A percentile compares a stretch with the other conserved stretches of the same genome.
phyloP scores from a whole-genome alignment of 2,329 filamentous ascomycete genomes.

The Helotiales sp. region DNA sequence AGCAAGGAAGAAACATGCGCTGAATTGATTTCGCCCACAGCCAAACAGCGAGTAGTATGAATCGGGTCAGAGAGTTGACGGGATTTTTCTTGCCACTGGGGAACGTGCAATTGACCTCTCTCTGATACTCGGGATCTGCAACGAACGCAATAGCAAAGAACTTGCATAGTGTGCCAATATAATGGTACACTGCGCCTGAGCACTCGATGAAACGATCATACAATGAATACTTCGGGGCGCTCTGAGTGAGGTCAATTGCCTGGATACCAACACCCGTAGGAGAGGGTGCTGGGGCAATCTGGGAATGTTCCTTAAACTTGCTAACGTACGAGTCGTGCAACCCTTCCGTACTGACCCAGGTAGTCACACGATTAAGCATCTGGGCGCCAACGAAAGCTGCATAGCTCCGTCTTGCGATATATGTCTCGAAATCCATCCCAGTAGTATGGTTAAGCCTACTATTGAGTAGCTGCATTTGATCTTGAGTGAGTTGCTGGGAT shows the following conservation, averaged over 20 bases:
- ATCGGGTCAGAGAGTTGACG: conserved; percentile 38
- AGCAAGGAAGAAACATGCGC: conserved; percentile 44
- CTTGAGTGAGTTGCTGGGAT: conserved; percentile 40
- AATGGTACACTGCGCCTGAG: conserved; percentile 15
- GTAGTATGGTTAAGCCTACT: conserved; percentile 10
- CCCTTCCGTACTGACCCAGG: conserved; percentile 1
- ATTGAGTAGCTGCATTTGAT: conserved; percentile 40
- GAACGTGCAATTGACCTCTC: conserved; percentile 43
- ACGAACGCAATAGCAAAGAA: conserved; percentile 44
- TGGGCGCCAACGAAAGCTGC: conserved; percentile 45
- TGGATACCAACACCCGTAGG: background rate
- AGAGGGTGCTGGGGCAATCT: background rate
- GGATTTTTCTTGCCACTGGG: conserved; percentile 36
- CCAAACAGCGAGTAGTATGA: conserved; percentile 45
- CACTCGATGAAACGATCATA: conserved; percentile 9
- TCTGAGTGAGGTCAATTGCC: conserved; percentile 3
- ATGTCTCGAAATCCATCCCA: conserved; percentile 38
- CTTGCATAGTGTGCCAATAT: conserved; percentile 38
- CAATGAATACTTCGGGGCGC: conserved; percentile 5
- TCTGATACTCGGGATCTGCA: conserved; percentile 45
- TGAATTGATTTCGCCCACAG: conserved; percentile 46
- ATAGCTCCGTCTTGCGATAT: conserved; percentile 49
- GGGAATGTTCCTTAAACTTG: background rate
- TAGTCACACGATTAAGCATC: conserved; percentile 31
- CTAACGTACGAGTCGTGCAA: background rate